These are phyloP conservation scores for Cochlearia excelsa DNA, from an alignment of 345 rosid species.

Conservation along the genomic window DNA sequence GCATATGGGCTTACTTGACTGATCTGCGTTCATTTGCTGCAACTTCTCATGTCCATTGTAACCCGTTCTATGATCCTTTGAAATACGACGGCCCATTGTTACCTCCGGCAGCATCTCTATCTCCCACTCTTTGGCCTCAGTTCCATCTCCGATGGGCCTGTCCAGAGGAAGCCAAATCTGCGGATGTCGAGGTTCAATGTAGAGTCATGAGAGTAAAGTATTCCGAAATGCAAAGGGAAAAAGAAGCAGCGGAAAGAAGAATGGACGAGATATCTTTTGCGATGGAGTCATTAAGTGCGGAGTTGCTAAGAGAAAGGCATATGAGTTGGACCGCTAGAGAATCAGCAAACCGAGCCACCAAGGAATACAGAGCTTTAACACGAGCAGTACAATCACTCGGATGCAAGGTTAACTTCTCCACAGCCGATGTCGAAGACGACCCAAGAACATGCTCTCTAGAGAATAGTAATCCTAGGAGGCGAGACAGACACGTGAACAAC, in stretches of 20 bases:
- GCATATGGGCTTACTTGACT: conserved; percentile 85
- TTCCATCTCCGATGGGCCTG: conserved; percentile 99
- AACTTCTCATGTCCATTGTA: conserved; percentile 70
- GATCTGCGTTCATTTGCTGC: conserved; percentile 61
- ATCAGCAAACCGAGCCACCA: conserved; percentile 64
- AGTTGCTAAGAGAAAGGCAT: conserved; percentile 61
- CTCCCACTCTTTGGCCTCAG: conserved; percentile 95
- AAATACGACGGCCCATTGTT: conserved; percentile 56
- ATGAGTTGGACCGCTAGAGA: conserved; percentile 56
- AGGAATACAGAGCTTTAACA: conserved; percentile 59
- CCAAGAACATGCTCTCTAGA: conserved; percentile 39
- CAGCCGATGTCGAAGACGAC: conserved; percentile 53
- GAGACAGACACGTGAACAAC: conserved; percentile 38
- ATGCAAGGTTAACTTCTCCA: conserved; percentile 71
- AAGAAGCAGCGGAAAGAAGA: conserved; percentile 70
- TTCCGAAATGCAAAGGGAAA: conserved; percentile 76
- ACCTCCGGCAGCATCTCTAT: conserved; percentile 97
- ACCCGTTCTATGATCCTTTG: conserved; percentile 67
- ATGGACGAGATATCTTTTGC: conserved; percentile 45
- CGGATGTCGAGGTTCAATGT: conserved; percentile 68
- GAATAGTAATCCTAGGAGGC: conserved; percentile 46
- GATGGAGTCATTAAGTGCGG: conserved; percentile 55
- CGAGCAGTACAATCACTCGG: conserved; percentile 85
- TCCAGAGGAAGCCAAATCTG: conserved; percentile 70
- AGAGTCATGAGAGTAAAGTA: conserved; percentile 57